Conservation (phyloP, 202 grass and related monocot species). For the Brachypodium distachyon region DNA sequence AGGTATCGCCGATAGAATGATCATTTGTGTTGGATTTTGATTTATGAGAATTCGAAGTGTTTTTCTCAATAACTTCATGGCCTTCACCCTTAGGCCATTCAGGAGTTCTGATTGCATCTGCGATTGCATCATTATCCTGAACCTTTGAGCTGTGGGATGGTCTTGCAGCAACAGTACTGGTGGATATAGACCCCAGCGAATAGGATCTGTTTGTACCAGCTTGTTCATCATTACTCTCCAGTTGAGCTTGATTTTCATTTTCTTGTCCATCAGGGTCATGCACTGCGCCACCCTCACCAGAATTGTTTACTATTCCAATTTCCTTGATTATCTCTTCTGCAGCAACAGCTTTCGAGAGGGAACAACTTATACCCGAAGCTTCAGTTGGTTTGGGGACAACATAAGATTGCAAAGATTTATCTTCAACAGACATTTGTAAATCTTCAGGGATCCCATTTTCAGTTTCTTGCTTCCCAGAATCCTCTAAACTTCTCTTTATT, state of each 20-base stretch:
- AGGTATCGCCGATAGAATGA: conserved; percentile 18
- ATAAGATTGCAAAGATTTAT: conserved; percentile 23
- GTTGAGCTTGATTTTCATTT: conserved; percentile 15
- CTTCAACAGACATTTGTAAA: conserved; percentile 13
- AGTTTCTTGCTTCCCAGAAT: conserved; percentile 39
- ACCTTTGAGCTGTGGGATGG: conserved; percentile 26
- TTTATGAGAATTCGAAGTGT: conserved; percentile 15
- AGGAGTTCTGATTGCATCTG: conserved; percentile 4
- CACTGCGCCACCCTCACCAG: conserved; percentile 17
- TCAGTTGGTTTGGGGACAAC: conserved; percentile 10
- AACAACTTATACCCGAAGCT: not conserved
- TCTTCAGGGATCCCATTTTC: conserved; percentile 19
- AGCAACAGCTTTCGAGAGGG: not conserved
- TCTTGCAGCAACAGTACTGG: conserved; percentile 17
- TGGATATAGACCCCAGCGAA: conserved; percentile 13
- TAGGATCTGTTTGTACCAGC: not conserved
- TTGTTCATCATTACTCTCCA: conserved; percentile 23
- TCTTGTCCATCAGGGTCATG: conserved; percentile 15
- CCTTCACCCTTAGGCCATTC: conserved; percentile 6
- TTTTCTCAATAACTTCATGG: conserved; percentile 7
- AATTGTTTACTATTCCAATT: conserved; percentile 16
- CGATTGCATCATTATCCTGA: conserved; percentile 2
- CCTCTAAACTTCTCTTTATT: conserved; percentile 77
- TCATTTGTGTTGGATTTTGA: conserved; percentile 19
- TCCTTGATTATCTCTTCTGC: conserved; percentile 5